These are phyloP conservation scores for Coemansia sp. DNA, from an alignment of 192 early-diverging fungal species.

Conservation along the genomic window DNA sequence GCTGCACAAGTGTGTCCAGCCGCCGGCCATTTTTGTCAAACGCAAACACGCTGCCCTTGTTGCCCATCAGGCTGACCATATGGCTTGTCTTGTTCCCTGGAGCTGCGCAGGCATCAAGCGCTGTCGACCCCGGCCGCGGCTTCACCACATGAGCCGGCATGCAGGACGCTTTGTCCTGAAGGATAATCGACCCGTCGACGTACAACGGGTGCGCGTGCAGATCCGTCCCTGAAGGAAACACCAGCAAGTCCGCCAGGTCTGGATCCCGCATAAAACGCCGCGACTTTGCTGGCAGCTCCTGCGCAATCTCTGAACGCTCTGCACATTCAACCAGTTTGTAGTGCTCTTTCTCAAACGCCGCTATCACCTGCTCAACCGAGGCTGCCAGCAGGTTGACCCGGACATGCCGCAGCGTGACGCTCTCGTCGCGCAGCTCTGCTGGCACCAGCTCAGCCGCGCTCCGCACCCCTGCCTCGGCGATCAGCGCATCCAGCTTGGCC, in stretches of 20 bases:
- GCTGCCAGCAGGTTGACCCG: slow-evolving; percentile 83
- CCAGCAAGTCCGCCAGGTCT: slow-evolving; percentile 79
- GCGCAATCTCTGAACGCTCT: slow-evolving; percentile 3
- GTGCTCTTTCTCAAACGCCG: slow-evolving; percentile 60
- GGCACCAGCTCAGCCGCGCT: slow-evolving; percentile 74
- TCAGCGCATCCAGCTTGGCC: slow-evolving; percentile 76
- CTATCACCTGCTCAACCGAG: slow-evolving; percentile 68
- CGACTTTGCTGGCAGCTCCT: slow-evolving; percentile 15
- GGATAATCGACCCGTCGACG: slow-evolving; percentile 74
- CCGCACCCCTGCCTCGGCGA: slow-evolving; percentile 64
- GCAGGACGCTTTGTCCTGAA: slow-evolving; percentile 96
- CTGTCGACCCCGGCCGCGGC: slow-evolving; percentile 57
- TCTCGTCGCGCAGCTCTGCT: slow-evolving; percentile 53
- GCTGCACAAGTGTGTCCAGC: slow-evolving; percentile 67
- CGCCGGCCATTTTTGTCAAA: slow-evolving; percentile 84
- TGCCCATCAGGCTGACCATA: slow-evolving; percentile 83
- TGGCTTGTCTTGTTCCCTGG: slow-evolving; percentile 99
- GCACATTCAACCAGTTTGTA: slow-evolving; percentile 51
- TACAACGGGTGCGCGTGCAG: slow-evolving; percentile 82
- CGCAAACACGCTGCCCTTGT: slow-evolving; percentile 83
- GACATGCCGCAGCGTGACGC: slow-evolving; percentile 76
- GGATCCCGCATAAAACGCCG: slow-evolving; percentile 58
- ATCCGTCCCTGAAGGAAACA: slow-evolving; percentile 84
- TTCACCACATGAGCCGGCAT: slow-evolving; percentile 85
- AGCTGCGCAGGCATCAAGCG: slow-evolving; percentile 94